Base-by-base conservation (phyloP, 192 early-diverging fungal genomes). In the Endogone sp. region DNA sequence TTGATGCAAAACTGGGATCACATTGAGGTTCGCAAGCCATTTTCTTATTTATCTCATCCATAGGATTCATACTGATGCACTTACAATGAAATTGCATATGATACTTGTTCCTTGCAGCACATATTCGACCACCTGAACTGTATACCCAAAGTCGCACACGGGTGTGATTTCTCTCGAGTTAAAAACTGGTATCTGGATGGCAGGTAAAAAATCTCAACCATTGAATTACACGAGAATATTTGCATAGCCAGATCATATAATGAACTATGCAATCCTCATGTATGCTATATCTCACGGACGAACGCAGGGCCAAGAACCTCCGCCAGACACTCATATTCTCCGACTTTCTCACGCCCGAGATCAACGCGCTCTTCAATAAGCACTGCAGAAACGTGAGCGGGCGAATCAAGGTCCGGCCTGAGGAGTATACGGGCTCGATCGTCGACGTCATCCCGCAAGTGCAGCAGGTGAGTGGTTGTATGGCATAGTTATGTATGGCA, bases 1-100 rank as follows among this genome's bases (percentile, higher is more conserved):
- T 72, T 95, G 68, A 98, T 97, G 96, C 98, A 99, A 71, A 99
- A 98, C 84, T 99, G 96, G 96, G 96, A 99, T 67, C 95, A 99
- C 68, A 79, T 97, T 37, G 73, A 84, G 77, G 88, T 92, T 79
- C 69, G 32, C 37, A 13, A n/a, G 37, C 9, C 37, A 16, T 60
- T 20, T 24, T 24, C 27, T 30, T 29, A 25, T n/a, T 56, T 9
- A 37, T 49, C 16, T 49, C 37, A n/a, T n/a, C n/a, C n/a, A n/a
- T n/a, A n/a, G n/a, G n/a, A n/a, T n/a, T n/a, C n/a, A n/a, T 30
- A 29, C 32, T n/a, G 4, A 20, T 37, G 72, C n/a, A 4, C 67
- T 70, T 20, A 20, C 28, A 25, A 31, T 27, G 16, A 60, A 59
- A 64, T 4, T 23, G 58, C 30, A 62, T 24, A n/a, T 28, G 54